A percentile compares a stretch with the other conserved stretches of the same genome.
These are phyloP conservation scores for Penicillium crustosum DNA, from an alignment of 2,329 filamentous ascomycete genomes.

Conservation along the genomic window DNA sequence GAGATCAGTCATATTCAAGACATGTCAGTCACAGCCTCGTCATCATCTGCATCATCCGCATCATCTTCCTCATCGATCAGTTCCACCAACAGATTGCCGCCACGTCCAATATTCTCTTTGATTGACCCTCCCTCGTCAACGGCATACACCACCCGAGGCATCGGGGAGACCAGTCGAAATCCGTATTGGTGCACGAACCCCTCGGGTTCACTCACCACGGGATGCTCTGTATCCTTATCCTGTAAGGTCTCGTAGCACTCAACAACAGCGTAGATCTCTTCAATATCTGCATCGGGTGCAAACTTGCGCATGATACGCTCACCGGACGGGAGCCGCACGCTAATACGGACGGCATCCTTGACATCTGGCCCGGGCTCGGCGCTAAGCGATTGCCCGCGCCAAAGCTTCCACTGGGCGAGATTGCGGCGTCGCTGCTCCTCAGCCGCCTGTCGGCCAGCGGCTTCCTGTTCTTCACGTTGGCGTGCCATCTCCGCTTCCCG, in stretches of 20 bases:
- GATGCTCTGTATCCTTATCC: slow-evolving; percentile 36
- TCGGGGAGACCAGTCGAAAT: slow-evolving; percentile 81
- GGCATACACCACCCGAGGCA: slow-evolving; percentile 80
- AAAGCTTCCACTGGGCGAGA: slow-evolving; percentile 71
- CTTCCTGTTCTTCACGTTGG: slow-evolving; percentile 64
- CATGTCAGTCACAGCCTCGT: slow-evolving; percentile 14
- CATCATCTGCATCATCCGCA: slow-evolving; percentile 49
- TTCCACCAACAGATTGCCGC: slow-evolving; percentile 89
- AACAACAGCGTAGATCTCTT: slow-evolving; percentile 93
- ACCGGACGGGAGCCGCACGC: slow-evolving; percentile 61
- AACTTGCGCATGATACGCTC: slow-evolving; percentile 79
- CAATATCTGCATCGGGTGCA: slow-evolving; percentile 65
- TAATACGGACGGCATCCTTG: slow-evolving; percentile 71
- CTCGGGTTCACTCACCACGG: slow-evolving; percentile 55
- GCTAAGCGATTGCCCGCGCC: slow-evolving; percentile 69
- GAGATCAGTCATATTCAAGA: slow-evolving; percentile 7
- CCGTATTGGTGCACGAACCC: slow-evolving; percentile 76
- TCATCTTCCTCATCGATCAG: slow-evolving; percentile 57
- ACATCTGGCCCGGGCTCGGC: slow-evolving; percentile 65
- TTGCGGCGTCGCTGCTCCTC: slow-evolving; percentile 58
- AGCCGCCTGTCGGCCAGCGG: slow-evolving; percentile 62
- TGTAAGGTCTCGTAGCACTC: slow-evolving; percentile 76
- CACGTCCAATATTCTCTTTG: slow-evolving; percentile 71
- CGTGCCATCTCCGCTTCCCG: slow-evolving; percentile 70
- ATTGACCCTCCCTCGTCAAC: slow-evolving; percentile 66